Conservation (phyloP, 345 rosid genomes). For the Lepidium didymum region DNA sequence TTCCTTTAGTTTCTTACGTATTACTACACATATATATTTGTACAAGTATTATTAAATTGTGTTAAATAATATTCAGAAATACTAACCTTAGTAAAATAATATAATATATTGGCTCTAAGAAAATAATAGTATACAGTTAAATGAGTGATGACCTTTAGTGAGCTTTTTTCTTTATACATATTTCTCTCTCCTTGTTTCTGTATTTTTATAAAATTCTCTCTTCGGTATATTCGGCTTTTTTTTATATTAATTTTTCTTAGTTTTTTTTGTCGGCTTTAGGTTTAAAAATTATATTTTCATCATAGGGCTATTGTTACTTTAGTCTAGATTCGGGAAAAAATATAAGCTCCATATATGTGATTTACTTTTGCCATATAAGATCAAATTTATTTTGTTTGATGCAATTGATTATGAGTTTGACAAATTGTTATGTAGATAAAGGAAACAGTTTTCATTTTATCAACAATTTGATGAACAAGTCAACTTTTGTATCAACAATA, state of each 20-base stretch:
- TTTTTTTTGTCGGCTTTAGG: slow-evolving; percentile 23
- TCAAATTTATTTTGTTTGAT: not conserved
- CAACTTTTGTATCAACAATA: no score
- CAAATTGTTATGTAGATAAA: not conserved
- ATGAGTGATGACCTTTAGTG: slow-evolving; percentile 28
- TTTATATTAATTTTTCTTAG: not conserved
- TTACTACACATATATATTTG: not conserved
- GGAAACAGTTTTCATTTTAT: no score
- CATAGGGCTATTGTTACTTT: not conserved
- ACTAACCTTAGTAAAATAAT: not conserved
- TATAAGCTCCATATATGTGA: not conserved
- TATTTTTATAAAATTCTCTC: slow-evolving; percentile 17
- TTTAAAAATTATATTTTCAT: not conserved
- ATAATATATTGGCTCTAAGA: not conserved
- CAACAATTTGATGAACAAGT: no score
- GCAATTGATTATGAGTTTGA: slow-evolving; percentile 6
- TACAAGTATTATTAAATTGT: not conserved
- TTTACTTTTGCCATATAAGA: slow-evolving; percentile 7
- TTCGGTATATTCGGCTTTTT: slow-evolving; percentile 4
- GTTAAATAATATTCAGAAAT: not conserved
- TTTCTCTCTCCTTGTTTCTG: slow-evolving; percentile 27
- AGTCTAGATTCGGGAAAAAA: not conserved
- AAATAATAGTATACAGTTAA: slow-evolving; percentile 3
- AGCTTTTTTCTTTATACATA: slow-evolving; percentile 7
- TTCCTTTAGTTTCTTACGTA: not conserved